Percentiles rank a stretch among this genome's conserved stretches.
phyloP scores from a whole-genome alignment of 2,329 filamentous ascomycete genomes.

The Akanthomyces dipterigenus region DNA sequence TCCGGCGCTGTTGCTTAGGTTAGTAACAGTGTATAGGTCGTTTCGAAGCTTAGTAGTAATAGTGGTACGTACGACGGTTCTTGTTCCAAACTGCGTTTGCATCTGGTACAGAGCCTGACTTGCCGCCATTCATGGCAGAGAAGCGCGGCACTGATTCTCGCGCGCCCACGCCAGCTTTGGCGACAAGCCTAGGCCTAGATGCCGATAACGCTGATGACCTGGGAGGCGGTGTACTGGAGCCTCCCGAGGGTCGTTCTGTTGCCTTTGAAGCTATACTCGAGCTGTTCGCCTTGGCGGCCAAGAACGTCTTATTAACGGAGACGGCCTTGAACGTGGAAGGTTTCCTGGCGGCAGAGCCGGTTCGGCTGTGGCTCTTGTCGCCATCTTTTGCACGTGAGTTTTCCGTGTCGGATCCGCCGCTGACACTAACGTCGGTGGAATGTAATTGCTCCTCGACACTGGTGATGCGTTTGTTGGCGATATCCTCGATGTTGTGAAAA shows the following conservation, averaged over 20 bases:
- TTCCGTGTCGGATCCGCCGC: slow-evolving; percentile 72
- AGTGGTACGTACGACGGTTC: slow-evolving; percentile 61
- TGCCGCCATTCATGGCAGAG: slow-evolving; percentile 44
- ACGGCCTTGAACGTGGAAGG: slow-evolving; percentile 76
- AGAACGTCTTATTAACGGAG: slow-evolving; percentile 77
- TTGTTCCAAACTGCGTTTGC: slow-evolving; percentile 80
- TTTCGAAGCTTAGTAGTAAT: background rate
- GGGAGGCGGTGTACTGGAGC: slow-evolving; percentile 40
- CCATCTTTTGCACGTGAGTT: slow-evolving; percentile 55
- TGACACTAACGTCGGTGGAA: slow-evolving; percentile 62
- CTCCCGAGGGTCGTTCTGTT: slow-evolving; percentile 41
- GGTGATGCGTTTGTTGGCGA: slow-evolving; percentile 51
- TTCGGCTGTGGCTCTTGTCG: slow-evolving; percentile 52
- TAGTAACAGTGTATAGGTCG: slow-evolving; percentile 16
- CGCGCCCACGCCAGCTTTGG: slow-evolving; percentile 60
- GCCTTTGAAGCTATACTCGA: slow-evolving; percentile 40
- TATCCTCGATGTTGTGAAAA: slow-evolving; percentile 39
- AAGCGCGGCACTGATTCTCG: slow-evolving; percentile 44
- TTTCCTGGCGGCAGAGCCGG: slow-evolving; percentile 61
- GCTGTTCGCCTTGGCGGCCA: slow-evolving; percentile 59
- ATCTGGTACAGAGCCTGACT: slow-evolving; percentile 57
- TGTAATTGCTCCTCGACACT: slow-evolving; percentile 52
- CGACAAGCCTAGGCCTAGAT: slow-evolving; percentile 65
- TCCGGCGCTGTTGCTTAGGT: slow-evolving; percentile 49
- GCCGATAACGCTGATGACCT: slow-evolving; percentile 41